Percentiles rank a stretch among this genome's conserved stretches.
Evolutionary conservation across 106 monocot genomes (phyloP).

Genomic region (Allium cepa): DNA sequence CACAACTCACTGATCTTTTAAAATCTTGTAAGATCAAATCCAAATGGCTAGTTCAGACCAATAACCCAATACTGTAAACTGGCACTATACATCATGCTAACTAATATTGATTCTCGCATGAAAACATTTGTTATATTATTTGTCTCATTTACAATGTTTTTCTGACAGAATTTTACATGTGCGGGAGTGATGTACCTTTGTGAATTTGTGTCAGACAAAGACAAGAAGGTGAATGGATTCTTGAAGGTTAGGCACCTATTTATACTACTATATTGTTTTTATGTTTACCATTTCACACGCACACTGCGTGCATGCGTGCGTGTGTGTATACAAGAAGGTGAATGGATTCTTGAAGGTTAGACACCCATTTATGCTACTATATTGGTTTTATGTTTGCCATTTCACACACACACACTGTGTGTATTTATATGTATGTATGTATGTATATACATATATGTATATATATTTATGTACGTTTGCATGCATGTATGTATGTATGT

Average conservation of each 20-base stretch:
- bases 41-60: no score
- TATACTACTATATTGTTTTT: not conserved
- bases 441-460: no score
- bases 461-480: no score
- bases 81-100: not conserved
- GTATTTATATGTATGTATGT: no score
- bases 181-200: slow-evolving; percentile 14
- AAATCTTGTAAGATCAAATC: no score
- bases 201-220: slow-evolving; percentile 10
- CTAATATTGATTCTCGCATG: not conserved
- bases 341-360: not conserved
- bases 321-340: no score
- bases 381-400: no score
- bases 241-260: slow-evolving; percentile 7
- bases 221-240: slow-evolving; percentile 6
- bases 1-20: no score
- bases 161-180: slow-evolving; percentile 11
- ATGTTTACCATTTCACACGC: not conserved
- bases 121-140: not conserved
- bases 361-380: not conserved
- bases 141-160: not conserved
- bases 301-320: not conserved
- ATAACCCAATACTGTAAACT: no score
- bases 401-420: no score
- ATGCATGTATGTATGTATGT: no score